Evolutionary conservation across 1,284 basidiomycete species (phyloP), one percentile per base, ranked within the genome.

Genomic region (Kwoniella shivajii): DNA sequence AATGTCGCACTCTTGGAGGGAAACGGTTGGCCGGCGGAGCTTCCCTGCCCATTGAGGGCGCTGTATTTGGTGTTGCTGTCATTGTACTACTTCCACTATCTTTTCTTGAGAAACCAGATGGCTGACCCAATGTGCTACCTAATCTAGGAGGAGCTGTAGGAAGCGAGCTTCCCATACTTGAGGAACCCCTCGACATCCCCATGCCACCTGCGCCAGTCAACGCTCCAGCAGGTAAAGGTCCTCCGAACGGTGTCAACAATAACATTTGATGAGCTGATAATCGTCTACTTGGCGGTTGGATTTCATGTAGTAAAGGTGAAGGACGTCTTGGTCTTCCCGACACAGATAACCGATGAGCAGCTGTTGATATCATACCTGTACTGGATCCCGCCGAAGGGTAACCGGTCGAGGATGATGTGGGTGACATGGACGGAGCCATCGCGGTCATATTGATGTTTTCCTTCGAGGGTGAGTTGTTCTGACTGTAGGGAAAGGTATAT

Each of bases 191-290:
- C 18, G 60, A 56, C 60, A 62, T 60, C 7, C 60, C 53, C n/a
- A 47, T 26, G 4, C 54, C 54, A 13, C 49, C 53, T 14, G 53
- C 34, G 14, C 36, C 27, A 13, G 55, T 26, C 29, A 63, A 39
- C 10, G 60, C 50, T 3, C 53, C 59, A 6, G 50, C 42, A 6
- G 68, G 66, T 9, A 69, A n/a, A 11, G 56, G 29, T 16, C 62
- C 63, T 1, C 72, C 73, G 48, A 75, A 75, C 0, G 73, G 73
- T 6, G 67, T 73, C 39, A 75, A 60, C 6, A 75, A 62, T 22
- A 75, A 53, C 46, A 75, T 63, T 39, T 75, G 73, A 55, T 72
- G 73, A 0, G 65, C 53, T 5, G 62, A 65, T 6, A 75, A 55
- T 5, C 66, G 48, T 33, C 70, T 55, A 18, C 52, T 56, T 5